Base-by-base conservation (phyloP, 257 asterid genomes). In the Solanum chilense region DNA sequence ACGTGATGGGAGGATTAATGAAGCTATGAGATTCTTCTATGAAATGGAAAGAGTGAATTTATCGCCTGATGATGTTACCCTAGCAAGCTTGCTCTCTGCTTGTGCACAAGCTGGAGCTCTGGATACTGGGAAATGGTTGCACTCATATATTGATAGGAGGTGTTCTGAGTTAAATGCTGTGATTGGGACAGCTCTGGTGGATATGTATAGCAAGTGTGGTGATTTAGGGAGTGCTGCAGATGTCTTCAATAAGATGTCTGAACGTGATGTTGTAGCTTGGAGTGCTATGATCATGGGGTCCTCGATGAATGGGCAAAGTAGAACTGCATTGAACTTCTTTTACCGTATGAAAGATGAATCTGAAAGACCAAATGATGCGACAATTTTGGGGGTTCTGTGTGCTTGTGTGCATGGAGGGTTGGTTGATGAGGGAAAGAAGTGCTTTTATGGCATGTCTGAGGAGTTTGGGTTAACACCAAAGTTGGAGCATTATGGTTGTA, bases 231-330 rank as follows among this genome's bases (percentile, higher is more conserved):
- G 44, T 71, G 89, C 89, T 83, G 66, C 49, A 8, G n/a, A 58
- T 83, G 70, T 87, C 76, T 87, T 87, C 39, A 71, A 87, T 52
- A 70, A 56, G 66, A 87, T 83, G 89, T 25, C 64, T 14, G 87
- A 87, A 71, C 86, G 64, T n/a, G 89, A 87, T 83, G 84, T 52
- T 35, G 64, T 87, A 33, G 87, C 89, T 83, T 87, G 89, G 89
- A 87, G 82, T 71, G 89, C 87, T 29, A 87, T 87, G 87, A 83
- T 87, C 76, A 87, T 87, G 87, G 89, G 89, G 70, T 87, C 85
- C 39, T 87, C 89, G 9, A 70, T 87, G 89, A 87, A 87, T 21
- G 89, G 89, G 49, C 87, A 83, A 13, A 87, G 87, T 60, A 87
- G 86, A 29, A 82, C 76, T 35, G 84, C 89, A 4, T 83, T 87